Evolutionary conservation across 2,329 filamentous ascomycete genomes (phyloP).

Genomic region (Neurospora sp.): DNA sequence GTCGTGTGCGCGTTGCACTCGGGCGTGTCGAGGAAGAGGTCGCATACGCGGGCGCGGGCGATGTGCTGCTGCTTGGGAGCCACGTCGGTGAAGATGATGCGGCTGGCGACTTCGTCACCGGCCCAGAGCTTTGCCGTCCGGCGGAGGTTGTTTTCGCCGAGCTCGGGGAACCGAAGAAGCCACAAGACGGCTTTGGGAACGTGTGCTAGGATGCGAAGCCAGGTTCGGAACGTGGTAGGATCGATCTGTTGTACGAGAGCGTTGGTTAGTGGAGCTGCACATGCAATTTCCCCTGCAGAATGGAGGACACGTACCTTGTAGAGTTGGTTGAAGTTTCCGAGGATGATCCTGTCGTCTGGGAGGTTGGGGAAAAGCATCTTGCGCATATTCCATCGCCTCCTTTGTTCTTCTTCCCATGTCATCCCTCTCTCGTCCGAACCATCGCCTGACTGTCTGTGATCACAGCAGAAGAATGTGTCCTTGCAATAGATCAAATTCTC

Average conservation of each 20-base stretch:
- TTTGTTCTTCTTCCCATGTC: constrained; percentile 77
- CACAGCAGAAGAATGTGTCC: constrained; percentile 96
- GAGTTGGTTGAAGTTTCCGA: constrained; percentile 96
- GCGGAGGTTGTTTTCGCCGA: constrained; percentile 77
- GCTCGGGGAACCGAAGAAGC: constrained; percentile 92
- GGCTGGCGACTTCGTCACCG: constrained; percentile 69
- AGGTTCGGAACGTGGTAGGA: constrained; percentile 88
- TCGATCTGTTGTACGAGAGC: constrained; percentile 60
- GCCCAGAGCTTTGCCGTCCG: constrained; percentile 78
- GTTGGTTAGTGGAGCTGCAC: not conserved
- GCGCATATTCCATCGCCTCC: constrained; percentile 80
- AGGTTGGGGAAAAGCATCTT: constrained; percentile 82
- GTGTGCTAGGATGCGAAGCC: constrained; percentile 79
- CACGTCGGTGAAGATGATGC: constrained; percentile 86
- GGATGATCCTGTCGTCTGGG: constrained; percentile 73
- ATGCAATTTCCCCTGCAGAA: not conserved
- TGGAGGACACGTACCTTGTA: constrained; percentile 64
- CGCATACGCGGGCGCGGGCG: constrained; percentile 78
- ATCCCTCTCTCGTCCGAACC: constrained; percentile 49
- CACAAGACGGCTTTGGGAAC: constrained; percentile 86
- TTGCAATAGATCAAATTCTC: constrained; percentile 94
- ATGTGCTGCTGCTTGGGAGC: constrained; percentile 94
- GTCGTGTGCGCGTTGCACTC: constrained; percentile 99
- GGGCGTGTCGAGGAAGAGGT: constrained; percentile 91
- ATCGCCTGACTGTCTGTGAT: constrained; percentile 86